Evolutionary conservation across 495 filamentous ascomycete genomes (phyloP).

Genomic region (Penicillium cosmopolitanum): DNA sequence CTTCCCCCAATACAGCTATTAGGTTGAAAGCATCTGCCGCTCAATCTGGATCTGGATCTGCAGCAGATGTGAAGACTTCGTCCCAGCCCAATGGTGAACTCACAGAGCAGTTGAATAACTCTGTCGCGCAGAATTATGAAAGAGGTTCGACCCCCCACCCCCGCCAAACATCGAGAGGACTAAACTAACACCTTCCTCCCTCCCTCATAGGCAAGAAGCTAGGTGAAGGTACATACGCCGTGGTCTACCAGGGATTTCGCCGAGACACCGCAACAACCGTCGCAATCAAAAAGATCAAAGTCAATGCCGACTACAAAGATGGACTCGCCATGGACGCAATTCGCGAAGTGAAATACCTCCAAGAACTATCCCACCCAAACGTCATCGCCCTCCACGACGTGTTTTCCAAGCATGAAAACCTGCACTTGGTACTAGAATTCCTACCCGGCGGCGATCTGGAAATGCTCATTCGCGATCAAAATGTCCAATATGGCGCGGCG

Average conservation of each 20-base stretch:
- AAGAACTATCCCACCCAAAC: constrained; percentile 94
- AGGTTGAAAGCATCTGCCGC: constrained; percentile 43
- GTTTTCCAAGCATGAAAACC: constrained; percentile 92
- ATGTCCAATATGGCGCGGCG: constrained; percentile 73
- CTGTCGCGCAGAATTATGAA: constrained; percentile 83
- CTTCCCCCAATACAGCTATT: constrained; percentile 39
- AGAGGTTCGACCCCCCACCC: constrained; percentile 61
- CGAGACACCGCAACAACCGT: constrained; percentile 70
- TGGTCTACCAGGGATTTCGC: constrained; percentile 86
- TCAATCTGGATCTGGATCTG: constrained; percentile 27
- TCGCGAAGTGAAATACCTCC: constrained; percentile 91
- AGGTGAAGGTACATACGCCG: constrained; percentile 95
- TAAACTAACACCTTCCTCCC: neutral
- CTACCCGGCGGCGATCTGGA: constrained; percentile 90
- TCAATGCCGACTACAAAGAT: constrained; percentile 80
- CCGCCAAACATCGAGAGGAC: neutral
- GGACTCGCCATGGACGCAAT: constrained; percentile 93
- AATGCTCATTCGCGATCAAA: constrained; percentile 83
- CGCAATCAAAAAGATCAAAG: constrained; percentile 98
- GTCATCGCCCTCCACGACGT: constrained; percentile 90
- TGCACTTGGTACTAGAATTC: constrained; percentile 93
- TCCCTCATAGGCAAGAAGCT: constrained; percentile 71
- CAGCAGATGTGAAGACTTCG: constrained; percentile 15
- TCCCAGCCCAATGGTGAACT: constrained; percentile 57
- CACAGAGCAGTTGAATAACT: constrained; percentile 85